Evolutionary conservation across 2,329 filamentous ascomycete genomes (phyloP).

Genomic region (Arthrocladium fulminans): DNA sequence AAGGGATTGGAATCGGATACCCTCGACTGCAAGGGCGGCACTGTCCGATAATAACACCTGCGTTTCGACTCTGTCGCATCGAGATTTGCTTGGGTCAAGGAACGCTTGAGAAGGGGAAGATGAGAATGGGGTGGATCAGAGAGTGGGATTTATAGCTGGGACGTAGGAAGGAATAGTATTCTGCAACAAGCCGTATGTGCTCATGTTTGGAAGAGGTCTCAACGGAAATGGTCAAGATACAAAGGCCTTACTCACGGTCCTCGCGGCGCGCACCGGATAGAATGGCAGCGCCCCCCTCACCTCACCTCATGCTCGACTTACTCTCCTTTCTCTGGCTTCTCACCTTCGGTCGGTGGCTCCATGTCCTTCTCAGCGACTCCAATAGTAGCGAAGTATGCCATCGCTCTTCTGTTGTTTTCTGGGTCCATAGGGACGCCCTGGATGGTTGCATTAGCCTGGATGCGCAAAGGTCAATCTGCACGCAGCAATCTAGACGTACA

Average conservation of each 20-base stretch:
- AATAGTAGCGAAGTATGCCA: constrained; percentile 23
- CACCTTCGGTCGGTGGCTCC: constrained; percentile 3
- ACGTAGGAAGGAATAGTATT: background rate
- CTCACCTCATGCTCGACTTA: background rate
- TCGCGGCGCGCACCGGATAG: no score
- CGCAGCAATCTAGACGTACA: constrained; percentile 26
- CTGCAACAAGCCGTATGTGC: no score
- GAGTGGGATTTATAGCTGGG: background rate
- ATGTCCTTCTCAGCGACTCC: constrained; percentile 22
- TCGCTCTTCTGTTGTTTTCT: constrained; percentile 19
- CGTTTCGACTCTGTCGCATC: background rate
- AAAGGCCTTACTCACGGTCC: no score
- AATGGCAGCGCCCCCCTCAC: no score
- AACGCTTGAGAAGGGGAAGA: constrained; percentile 4
- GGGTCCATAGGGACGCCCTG: constrained; percentile 17
- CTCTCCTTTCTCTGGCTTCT: background rate
- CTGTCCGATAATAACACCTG: background rate
- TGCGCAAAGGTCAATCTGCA: no score
- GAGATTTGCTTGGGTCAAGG: constrained; percentile 2
- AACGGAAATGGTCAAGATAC: no score
- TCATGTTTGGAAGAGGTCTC: background rate
- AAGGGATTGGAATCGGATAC: background rate
- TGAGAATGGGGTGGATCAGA: constrained; percentile 8
- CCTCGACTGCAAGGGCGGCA: background rate
- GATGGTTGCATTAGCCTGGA: no score